phyloP scores from a whole-genome alignment of 768 basidiomycete species.

The Calocera viscosa region DNA sequence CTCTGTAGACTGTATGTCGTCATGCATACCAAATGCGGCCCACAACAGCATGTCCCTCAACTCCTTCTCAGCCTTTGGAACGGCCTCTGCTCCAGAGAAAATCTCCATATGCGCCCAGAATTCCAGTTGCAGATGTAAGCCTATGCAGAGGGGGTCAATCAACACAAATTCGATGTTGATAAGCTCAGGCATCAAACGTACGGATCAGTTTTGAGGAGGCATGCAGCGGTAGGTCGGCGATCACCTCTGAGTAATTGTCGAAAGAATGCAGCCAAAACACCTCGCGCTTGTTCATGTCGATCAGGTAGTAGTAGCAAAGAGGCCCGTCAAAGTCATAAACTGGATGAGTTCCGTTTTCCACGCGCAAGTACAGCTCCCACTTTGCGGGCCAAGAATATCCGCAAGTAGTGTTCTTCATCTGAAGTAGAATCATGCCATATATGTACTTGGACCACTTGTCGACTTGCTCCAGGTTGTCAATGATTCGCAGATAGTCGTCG shows the following conservation, averaged over 20 bases:
- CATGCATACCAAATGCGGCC: background rate
- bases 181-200: background rate
- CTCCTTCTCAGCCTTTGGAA: background rate
- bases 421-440: background rate
- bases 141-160: background rate
- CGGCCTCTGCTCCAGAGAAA: background rate
- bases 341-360: background rate
- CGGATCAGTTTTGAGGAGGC: constrained; percentile 1
- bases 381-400: background rate
- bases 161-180: background rate
- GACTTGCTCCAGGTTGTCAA: background rate
- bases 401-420: background rate
- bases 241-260: background rate
- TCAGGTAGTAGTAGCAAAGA: background rate
- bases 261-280: constrained; percentile 4
- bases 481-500: background rate
- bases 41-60: constrained; percentile 3
- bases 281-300: background rate
- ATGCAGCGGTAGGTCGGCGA: background rate
- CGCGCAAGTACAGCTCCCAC: background rate
- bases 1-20: background rate
- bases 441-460: background rate
- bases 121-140: background rate
- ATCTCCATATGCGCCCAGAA: constrained; percentile 6
- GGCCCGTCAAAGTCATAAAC: background rate